phyloP scores from a whole-genome alignment of 1,139 yeast genomes.

The Geotrichum klebahnii region DNA sequence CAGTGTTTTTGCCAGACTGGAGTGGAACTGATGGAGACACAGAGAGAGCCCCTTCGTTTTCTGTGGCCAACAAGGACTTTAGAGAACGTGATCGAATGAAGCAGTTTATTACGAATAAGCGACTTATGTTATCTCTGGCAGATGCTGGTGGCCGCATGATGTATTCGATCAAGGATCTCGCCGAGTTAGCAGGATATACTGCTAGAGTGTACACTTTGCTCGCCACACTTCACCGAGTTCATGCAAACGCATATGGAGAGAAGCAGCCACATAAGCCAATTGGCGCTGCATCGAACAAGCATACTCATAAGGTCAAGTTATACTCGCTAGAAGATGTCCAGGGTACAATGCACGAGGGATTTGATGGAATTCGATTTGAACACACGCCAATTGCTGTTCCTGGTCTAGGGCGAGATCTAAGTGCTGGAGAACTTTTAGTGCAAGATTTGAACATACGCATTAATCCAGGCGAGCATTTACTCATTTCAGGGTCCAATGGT shows the following conservation, averaged over 20 bases:
- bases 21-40: conserved; percentile 35
- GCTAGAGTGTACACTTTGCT: conserved; percentile 76
- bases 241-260: conserved; percentile 46
- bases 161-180: conserved; percentile 92
- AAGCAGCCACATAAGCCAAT: conserved; percentile 9
- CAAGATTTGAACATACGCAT: conserved; percentile 61
- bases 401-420: conserved; percentile 36
- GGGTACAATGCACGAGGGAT: conserved; percentile 79
- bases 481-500: conserved; percentile 84
- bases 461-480: conserved; percentile 62
- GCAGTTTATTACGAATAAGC: conserved; percentile 83
- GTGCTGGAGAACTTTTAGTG: conserved; percentile 48
- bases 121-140: conserved; percentile 84
- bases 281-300: conserved; percentile 1
- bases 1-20: conserved; percentile 56
- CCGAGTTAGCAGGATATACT: conserved; percentile 86
- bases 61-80: conserved; percentile 29
- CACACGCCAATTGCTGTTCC: conserved; percentile 82
- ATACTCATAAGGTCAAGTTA: conserved; percentile 21
- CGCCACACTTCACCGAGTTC: conserved; percentile 75
- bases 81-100: conserved; percentile 53
- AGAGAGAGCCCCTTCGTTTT: conserved; percentile 22
- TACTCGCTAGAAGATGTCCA: conserved; percentile 50
- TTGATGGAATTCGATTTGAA: conserved; percentile 77
- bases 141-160: conserved; percentile 96